Evolutionary conservation across 306 rosid species (phyloP), one percentile per base, ranked within the genome.

Genomic region (Inga oerstediana): DNA sequence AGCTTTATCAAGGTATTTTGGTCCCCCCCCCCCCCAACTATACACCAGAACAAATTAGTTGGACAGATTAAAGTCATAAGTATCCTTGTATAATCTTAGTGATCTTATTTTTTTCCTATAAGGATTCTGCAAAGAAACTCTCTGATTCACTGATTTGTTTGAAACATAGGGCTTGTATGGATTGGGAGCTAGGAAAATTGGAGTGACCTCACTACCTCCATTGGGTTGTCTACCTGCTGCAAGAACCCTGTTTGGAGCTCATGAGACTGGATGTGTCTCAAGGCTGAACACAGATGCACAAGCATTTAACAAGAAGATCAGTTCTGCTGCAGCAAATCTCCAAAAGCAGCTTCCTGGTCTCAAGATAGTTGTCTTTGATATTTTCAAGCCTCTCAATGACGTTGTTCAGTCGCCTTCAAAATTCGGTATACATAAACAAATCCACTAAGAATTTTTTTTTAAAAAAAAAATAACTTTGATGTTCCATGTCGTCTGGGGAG

Each of bases 201-300:
- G 99, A 69, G 99, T 91, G 87, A 96, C 97, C 48, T 90, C 98
- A 89, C 90, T 96, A 10, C 98, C 99, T 48, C 98, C 98, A 65
- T 80, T 96, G 87, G 99, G 99, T 54, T 96, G 99, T 87, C 80
- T 96, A 74, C 98, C 99, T 20, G 88, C 88, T 73, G 88, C 92
- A 84, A 92, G 89, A 78, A 87, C 97, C 73, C 72, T 90, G 30
- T 92, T 92, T 78, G 97, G 97, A 58, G 72, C 13, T 79, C 88
- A 89, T 54, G 81, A 92, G 75, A 84, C 74, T 32, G 97, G 98
- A 6, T 94, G 98, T 81, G 94, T 94, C 56, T 19, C 89, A 76
- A 87, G 89, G 72, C 34, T 92, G 89, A 96, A 94, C 88, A 78
- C 77, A 15, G 93, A 94, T 85, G 90, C 94, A 10, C 98, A 91